Evolutionary conservation across 352 stramenopile species (phyloP).

Genomic region (Phytophthora ramorum): DNA sequence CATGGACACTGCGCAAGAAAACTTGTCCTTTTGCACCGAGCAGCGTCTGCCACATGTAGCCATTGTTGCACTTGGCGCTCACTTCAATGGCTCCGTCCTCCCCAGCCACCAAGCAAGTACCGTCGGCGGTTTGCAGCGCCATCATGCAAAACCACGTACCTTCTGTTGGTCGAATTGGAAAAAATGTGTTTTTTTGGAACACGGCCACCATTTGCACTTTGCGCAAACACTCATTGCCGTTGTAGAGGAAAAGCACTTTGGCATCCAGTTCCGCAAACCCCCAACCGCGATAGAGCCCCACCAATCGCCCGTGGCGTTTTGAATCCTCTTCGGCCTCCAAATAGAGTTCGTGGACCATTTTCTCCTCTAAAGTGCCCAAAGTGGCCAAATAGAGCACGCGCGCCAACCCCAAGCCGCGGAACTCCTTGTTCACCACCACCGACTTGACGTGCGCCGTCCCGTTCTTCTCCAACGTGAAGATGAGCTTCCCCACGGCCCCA

Average conservation of each 20-base stretch:
- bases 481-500: conserved; percentile 77
- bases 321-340: conserved; percentile 78
- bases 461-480: conserved; percentile 79
- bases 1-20: conserved; percentile 76
- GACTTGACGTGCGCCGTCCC: conserved; percentile 78
- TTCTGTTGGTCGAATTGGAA: conserved; percentile 53
- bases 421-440: conserved; percentile 72
- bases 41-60: conserved; percentile 81
- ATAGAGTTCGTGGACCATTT: conserved; percentile 53
- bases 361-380: conserved; percentile 67
- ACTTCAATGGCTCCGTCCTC: conserved; percentile 72
- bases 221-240: conserved; percentile 83
- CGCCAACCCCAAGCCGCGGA: conserved; percentile 70
- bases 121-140: conserved; percentile 64
- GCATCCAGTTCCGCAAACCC: conserved; percentile 68
- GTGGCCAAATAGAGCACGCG: conserved; percentile 83
- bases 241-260: conserved; percentile 85
- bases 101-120: conserved; percentile 69
- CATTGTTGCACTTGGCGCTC: conserved; percentile 32
- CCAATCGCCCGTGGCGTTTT: conserved; percentile 63
- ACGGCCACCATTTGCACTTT: conserved; percentile 83
- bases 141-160: conserved; percentile 85
- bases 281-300: conserved; percentile 77
- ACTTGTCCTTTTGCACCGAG: conserved; percentile 64
- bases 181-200: conserved; percentile 50